Conservation (phyloP, 2,329 filamentous ascomycete species). For the Fusarium drepaniforme region DNA sequence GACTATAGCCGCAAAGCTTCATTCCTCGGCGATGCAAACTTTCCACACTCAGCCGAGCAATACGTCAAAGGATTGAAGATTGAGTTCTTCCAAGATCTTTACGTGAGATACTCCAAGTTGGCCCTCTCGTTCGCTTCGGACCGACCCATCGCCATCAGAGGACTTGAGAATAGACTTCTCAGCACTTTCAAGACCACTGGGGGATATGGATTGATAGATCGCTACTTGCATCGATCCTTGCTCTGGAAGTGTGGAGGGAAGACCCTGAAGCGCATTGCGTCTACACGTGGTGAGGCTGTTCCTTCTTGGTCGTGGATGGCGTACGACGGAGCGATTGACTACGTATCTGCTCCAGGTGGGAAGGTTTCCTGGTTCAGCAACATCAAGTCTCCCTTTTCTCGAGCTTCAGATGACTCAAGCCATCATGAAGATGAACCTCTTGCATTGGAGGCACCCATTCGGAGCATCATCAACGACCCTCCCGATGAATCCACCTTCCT, state of each 20-base stretch:
- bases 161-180: neutral
- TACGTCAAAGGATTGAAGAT: neutral
- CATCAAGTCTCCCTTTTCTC: neutral
- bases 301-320: neutral
- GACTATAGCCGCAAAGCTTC: neutral
- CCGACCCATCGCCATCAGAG: neutral
- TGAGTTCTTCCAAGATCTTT: neutral
- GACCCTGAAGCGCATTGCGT: no score
- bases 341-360: neutral
- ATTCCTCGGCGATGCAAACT: neutral
- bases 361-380: neutral
- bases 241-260: neutral
- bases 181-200: neutral
- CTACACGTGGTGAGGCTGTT: neutral
- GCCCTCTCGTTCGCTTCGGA: neutral
- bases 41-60: neutral
- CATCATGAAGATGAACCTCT: no score
- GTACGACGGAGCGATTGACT: neutral
- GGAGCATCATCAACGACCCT: neutral
- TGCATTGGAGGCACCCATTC: neutral
- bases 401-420: neutral
- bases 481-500: neutral
- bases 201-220: neutral
- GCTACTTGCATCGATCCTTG: neutral
- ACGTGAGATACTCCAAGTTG: neutral